Conservation (phyloP, 768 basidiomycete genomes). For the Termitomyces sp. region DNA sequence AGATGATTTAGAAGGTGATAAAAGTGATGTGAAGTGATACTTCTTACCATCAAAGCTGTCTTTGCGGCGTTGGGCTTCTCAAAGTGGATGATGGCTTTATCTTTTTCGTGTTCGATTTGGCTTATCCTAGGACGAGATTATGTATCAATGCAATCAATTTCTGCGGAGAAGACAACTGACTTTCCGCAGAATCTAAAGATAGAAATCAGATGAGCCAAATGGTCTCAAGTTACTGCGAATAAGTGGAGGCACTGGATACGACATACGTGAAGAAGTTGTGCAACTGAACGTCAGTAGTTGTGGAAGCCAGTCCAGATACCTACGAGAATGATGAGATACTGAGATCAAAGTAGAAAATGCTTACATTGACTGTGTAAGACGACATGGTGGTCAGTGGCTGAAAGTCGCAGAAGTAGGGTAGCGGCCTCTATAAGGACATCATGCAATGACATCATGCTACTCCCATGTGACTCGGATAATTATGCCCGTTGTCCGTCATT, state of each 20-base stretch:
- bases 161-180: slow-evolving; percentile 29
- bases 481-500: too few species aligned
- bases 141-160: neutral
- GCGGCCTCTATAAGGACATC: slow-evolving; percentile 1
- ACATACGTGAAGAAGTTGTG: slow-evolving; percentile 79
- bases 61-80: slow-evolving; percentile 81
- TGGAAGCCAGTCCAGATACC: slow-evolving; percentile 70
- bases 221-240: neutral
- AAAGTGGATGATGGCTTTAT: slow-evolving; percentile 71
- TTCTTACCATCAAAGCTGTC: slow-evolving; percentile 77
- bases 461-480: too few species aligned
- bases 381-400: slow-evolving; percentile 35
- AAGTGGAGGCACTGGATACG: neutral
- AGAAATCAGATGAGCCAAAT: neutral
- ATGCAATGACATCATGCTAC: slow-evolving; percentile 16
- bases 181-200: slow-evolving; percentile 79
- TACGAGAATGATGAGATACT: slow-evolving; percentile 25
- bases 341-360: slow-evolving; percentile 11
- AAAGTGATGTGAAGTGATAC: neutral
- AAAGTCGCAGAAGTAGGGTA: slow-evolving; percentile 8
- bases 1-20: neutral
- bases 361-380: slow-evolving; percentile 43
- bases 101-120: slow-evolving; percentile 50
- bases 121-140: slow-evolving; percentile 45
- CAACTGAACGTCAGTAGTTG: slow-evolving; percentile 66